Percentiles rank a stretch among this genome's conserved stretches.
phyloP scores from a whole-genome alignment of 2,329 filamentous ascomycete genomes.

The Alternaria panax region DNA sequence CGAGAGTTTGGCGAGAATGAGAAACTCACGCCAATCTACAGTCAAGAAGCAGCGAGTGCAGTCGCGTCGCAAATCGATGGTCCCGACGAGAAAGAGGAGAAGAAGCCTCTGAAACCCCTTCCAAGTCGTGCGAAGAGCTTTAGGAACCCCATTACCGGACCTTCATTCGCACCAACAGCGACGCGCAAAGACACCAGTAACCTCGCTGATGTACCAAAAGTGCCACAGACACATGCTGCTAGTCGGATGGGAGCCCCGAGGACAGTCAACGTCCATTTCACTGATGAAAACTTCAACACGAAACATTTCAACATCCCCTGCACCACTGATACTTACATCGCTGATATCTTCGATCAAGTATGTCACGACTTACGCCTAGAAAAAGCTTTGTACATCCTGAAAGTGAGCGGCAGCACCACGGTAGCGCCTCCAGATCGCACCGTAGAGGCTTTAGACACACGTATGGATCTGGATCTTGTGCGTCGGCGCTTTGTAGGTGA shows the following conservation, averaged over 20 bases:
- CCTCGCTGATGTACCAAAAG: slow-evolving; percentile 54
- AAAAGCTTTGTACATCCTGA: slow-evolving; percentile 80
- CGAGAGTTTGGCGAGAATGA: slow-evolving; percentile 75
- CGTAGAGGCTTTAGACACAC: slow-evolving; percentile 78
- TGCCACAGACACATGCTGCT: slow-evolving; percentile 54
- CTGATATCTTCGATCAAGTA: slow-evolving; percentile 79
- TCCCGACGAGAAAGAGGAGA: slow-evolving; percentile 26
- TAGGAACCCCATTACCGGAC: slow-evolving; percentile 59
- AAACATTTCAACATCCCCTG: slow-evolving; percentile 77
- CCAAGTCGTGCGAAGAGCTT: slow-evolving; percentile 54
- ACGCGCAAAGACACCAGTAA: slow-evolving; percentile 56
- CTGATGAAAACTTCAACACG: slow-evolving; percentile 72
- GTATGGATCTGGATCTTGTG: slow-evolving; percentile 77
- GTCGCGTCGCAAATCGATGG: slow-evolving; percentile 32
- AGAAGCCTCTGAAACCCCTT: slow-evolving; percentile 34
- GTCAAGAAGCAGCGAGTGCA: slow-evolving; percentile 58
- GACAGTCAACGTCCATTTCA: slow-evolving; percentile 75
- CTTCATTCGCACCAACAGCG: slow-evolving; percentile 57
- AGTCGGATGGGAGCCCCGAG: slow-evolving; percentile 73
- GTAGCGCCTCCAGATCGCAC: slow-evolving; percentile 79
- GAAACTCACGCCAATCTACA: slow-evolving; percentile 70
- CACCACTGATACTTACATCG: slow-evolving; percentile 82
- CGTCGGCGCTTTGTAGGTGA: slow-evolving; percentile 78
- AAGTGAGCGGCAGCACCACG: slow-evolving; percentile 75
- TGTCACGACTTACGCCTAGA: slow-evolving; percentile 81